A percentile compares a stretch with the other conserved stretches of the same genome.
These are phyloP conservation scores for Pyrenochaeta sp. DNA, from an alignment of 2,329 filamentous ascomycete genomes.

Conservation along the genomic window DNA sequence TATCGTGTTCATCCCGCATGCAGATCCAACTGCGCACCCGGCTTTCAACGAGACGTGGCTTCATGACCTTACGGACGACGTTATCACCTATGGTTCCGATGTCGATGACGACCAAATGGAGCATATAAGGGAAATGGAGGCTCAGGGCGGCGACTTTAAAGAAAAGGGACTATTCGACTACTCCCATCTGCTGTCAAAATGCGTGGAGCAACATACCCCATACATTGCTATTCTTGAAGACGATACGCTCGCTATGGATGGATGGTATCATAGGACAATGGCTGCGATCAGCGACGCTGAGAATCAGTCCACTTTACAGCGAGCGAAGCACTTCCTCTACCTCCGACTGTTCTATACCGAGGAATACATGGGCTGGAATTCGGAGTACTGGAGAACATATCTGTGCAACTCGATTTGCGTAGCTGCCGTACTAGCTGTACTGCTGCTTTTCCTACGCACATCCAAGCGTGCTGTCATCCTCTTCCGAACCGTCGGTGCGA, in stretches of 20 bases:
- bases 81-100: conserved; percentile 48
- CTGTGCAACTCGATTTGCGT: conserved; percentile 36
- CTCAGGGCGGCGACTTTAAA: conserved; percentile 30
- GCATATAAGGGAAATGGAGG: conserved; percentile 36
- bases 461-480: not conserved
- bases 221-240: conserved; percentile 56
- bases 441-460: conserved; percentile 28
- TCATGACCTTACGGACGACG: conserved; percentile 42
- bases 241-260: conserved; percentile 54
- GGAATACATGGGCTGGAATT: conserved; percentile 53
- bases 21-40: conserved; percentile 48
- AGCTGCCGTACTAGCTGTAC: conserved; percentile 1
- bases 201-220: conserved; percentile 42
- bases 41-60: conserved; percentile 51
- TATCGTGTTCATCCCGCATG: conserved; percentile 53
- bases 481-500: conserved; percentile 5
- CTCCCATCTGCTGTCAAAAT: conserved; percentile 50
- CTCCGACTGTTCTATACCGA: conserved; percentile 56
- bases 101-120: conserved; percentile 28
- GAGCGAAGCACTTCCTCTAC: conserved; percentile 44
- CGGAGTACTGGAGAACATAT: conserved; percentile 48
- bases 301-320: conserved; percentile 16
- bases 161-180: conserved; percentile 55
- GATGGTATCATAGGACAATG: conserved; percentile 53
- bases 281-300: conserved; percentile 41